A percentile compares a stretch with the other conserved stretches of the same genome.
Conservation (phyloP, 2,329 filamentous ascomycete genomes). For the Penicillium sp. region DNA sequence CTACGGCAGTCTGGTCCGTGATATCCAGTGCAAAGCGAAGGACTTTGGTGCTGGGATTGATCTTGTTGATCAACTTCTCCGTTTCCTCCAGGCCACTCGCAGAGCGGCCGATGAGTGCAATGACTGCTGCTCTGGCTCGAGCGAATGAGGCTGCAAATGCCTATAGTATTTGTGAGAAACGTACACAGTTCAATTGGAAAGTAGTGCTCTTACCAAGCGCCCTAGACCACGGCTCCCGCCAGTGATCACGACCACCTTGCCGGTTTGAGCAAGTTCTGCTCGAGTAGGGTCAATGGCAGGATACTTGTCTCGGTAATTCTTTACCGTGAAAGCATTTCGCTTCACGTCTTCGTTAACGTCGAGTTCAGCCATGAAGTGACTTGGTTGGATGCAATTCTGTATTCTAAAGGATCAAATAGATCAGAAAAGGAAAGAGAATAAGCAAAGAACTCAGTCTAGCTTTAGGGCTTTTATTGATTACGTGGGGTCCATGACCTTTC, state of each 20-base stretch:
- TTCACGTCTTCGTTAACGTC: constrained; percentile 8
- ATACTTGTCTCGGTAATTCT: constrained; percentile 39
- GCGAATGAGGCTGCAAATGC: constrained; percentile 39
- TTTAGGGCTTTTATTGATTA: background rate
- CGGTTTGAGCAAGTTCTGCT: constrained; percentile 33
- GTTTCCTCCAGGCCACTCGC: constrained; percentile 24
- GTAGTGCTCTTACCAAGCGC: background rate
- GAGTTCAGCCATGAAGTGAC: background rate
- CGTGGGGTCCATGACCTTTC: background rate
- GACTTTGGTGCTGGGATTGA: constrained; percentile 32
- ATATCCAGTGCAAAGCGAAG: constrained; percentile 33
- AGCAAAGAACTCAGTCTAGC: background rate
- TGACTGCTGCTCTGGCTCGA: constrained; percentile 33
- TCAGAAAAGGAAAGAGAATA: background rate
- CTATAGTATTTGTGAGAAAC: constrained; percentile 9
- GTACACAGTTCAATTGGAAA: background rate
- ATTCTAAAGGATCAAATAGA: background rate
- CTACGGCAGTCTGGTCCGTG: constrained; percentile 21
- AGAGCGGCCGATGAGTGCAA: constrained; percentile 24
- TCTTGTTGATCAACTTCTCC: constrained; percentile 26
- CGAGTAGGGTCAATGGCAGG: constrained; percentile 40
- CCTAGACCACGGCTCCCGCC: constrained; percentile 45
- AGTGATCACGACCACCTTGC: constrained; percentile 44
- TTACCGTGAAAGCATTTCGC: constrained; percentile 32
- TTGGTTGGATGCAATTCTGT: background rate